Conservation (phyloP, 2,329 filamentous ascomycete species). For the Pestalotiopsis sp. region DNA sequence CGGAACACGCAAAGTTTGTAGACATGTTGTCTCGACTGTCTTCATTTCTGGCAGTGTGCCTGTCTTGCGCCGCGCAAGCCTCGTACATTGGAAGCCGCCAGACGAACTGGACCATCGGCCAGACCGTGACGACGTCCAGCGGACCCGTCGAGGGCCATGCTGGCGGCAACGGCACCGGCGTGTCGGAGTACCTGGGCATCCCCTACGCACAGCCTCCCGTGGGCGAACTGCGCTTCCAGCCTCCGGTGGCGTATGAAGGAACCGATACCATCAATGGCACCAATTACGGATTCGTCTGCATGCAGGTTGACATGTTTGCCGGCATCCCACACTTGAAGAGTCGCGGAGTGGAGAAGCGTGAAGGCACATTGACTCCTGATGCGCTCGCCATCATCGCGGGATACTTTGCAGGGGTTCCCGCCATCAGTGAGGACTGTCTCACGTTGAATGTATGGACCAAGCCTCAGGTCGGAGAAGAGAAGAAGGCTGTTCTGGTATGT, state of each 20-base stretch:
- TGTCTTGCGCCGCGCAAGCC: not conserved
- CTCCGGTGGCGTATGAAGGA: conserved; percentile 15
- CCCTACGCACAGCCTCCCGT: conserved; percentile 21
- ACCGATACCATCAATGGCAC: conserved; percentile 8
- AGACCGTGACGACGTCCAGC: conserved; percentile 6
- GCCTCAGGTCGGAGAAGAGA: not conserved
- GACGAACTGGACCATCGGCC: conserved; percentile 5
- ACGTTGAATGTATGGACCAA: conserved; percentile 41
- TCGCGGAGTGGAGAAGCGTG: not conserved
- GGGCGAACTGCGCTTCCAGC: conserved; percentile 17
- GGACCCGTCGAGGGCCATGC: conserved; percentile 3
- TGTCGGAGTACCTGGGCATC: conserved; percentile 17
- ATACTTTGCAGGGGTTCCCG: conserved; percentile 15
- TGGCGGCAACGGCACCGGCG: not conserved
- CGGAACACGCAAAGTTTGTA: no score
- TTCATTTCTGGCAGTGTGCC: not conserved
- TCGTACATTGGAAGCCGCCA: not conserved
- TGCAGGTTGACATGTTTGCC: conserved; percentile 11
- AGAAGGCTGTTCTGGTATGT: conserved; percentile 7
- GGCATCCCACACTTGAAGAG: not conserved
- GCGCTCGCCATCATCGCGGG: conserved; percentile 4
- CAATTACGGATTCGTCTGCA: conserved; percentile 5
- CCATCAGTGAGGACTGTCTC: conserved; percentile 32
- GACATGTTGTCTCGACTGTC: not conserved
- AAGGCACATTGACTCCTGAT: not conserved